These are phyloP conservation scores for Ustilago loliicola DNA, from an alignment of 1,284 basidiomycete species.

Conservation along the genomic window DNA sequence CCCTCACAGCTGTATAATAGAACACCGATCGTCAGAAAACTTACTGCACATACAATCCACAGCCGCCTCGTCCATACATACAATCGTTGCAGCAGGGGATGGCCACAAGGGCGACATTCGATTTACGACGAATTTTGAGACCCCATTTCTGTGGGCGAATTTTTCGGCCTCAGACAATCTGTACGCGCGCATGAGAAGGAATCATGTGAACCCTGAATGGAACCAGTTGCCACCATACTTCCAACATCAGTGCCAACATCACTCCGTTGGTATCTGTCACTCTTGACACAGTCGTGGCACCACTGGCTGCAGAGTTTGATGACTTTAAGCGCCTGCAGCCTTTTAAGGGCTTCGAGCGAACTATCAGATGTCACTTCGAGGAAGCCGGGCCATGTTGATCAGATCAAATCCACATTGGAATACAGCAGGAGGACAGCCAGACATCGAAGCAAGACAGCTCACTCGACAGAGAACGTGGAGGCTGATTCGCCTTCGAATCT, in stretches of 20 bases:
- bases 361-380: background rate
- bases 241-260: background rate
- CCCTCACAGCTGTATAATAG: background rate
- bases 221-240: background rate
- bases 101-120: too few species aligned
- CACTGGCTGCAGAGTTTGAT: background rate
- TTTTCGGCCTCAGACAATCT: background rate
- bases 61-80: too few species aligned
- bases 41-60: too few species aligned
- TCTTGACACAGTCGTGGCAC: background rate
- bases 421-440: background rate
- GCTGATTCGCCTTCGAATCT: background rate
- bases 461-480: background rate
- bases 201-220: background rate
- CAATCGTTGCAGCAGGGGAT: too few species aligned
- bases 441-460: background rate
- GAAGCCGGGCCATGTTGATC: background rate
- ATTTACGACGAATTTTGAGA: constrained; percentile 1
- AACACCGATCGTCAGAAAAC: too few species aligned
- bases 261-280: background rate
- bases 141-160: background rate
- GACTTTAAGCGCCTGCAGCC: background rate
- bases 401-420: background rate
- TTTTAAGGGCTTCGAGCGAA: background rate
- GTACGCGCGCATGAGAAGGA: background rate